Base-by-base conservation (phyloP, 108 stramenopile genomes). In the Stephanodiscus minutulus region DNA sequence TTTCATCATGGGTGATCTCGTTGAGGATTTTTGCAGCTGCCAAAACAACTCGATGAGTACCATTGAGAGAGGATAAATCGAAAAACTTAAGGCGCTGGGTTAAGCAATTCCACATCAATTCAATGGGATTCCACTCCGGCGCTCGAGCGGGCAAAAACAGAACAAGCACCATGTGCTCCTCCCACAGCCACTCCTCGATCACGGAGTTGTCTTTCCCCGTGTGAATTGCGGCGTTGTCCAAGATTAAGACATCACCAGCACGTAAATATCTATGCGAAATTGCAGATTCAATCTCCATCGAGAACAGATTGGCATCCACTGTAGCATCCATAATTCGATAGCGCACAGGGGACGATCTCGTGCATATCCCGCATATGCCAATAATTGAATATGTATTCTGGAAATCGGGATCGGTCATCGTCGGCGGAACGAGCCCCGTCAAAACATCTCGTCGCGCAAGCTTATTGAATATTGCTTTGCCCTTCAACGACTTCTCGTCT, bases 141-240 rank as follows among this genome's bases (percentile, higher is more conserved):
- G 48, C 20, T 20, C 9, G 48, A 17, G 48, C 48, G 20, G 48
- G 48, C 17, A 49, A 20, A 49, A 49, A 49, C 20, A 49, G 20
- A 49, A 61, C 12, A 13, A 61, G n/a, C 10, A 37, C 37, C 10
- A 10, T 8, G 37, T 35, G 35, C 36, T 37, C 36, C 33, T 61
- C 31, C 36, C 9, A 36, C 35, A 61, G 37, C 60, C 60, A 61
- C 33, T 61, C 60, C 33, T 61, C 18, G 3, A 61, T 3, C 31
- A 61, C 60, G 37, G 60, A 2, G 20, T 61, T 61, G n/a, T 61
- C 60, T 17, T 61, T 61, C 37, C 60, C 60, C 18, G 35, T 12
- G 33, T 61, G 60, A 35, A 7, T 61, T 61, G 60, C 35, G 3
- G 60, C 60, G 35, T 61, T 61, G n/a, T 61, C 60, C 60, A 61